Base-by-base conservation (phyloP, 305 asterid genomes). In the Ilex paraguariensis region DNA sequence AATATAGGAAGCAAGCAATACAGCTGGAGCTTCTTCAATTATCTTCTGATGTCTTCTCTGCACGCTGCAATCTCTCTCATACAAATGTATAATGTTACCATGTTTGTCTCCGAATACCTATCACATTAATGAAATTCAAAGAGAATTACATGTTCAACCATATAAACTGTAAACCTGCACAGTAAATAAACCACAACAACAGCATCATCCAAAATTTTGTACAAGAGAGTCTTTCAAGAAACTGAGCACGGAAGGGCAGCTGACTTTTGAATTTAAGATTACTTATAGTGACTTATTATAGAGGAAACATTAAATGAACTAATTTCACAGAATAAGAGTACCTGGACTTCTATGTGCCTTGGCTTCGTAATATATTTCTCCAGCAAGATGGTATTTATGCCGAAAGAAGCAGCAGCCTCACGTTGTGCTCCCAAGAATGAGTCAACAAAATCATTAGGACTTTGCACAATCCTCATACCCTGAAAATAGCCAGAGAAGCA, bases 1-100 rank as follows among this genome's bases (percentile, higher is more conserved):
- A 63, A 57, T 61, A 50, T 63, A 51, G 44, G 56, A 48, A 65
- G 62, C 57, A 65, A 63, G 74, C 59, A 76, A 69, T 93, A 93
- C 99, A 64, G 99, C 99, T 16, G 99, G 99, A 70, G 99, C 99
- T 90, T 93, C 99, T 81, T 92, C 97, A 74, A 92, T 90, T 73
- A 92, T 92, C 83, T 92, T 92, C 80, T 92, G 98, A 72, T 92
- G 98, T 70, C 98, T 90, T 86, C 98, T 81, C 78, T 92, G 98
- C 62, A 92, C 90, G 70, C 98, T 90, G 84, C 98, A 92, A 70
- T 92, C 98, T 80, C 98, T 87, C 80, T 92, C 98, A 45, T 90
- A 82, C 50, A 93, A 91, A 83, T 93, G 95, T 76, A 93, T 80
- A 60, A 87, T 73, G 71, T 90, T 82, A 32, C 97, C 96, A 62